A percentile compares a stretch with the other conserved stretches of the same genome.
phyloP scores from a whole-genome alignment of 495 filamentous ascomycete genomes.

The Daldinia grandis region DNA sequence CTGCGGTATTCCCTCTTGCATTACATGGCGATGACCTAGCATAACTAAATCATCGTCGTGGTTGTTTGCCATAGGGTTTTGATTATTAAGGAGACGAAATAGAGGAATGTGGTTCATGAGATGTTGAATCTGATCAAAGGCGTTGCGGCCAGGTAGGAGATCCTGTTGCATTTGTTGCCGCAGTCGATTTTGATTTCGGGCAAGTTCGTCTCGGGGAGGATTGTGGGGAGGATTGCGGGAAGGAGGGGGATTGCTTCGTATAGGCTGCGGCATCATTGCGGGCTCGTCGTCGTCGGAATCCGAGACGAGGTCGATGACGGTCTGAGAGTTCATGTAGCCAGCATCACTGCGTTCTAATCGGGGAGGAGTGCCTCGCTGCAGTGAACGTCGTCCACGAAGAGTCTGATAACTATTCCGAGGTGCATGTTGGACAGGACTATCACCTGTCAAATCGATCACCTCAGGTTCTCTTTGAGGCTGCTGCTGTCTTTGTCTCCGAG shows the following conservation, averaged over 20 bases:
- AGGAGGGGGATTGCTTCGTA: conserved; percentile 11
- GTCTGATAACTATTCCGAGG: conserved; percentile 27
- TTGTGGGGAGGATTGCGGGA: background rate
- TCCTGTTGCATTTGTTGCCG: conserved; percentile 1
- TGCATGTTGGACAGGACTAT: conserved; percentile 25
- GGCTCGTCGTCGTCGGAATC: conserved; percentile 44
- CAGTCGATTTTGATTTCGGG: background rate
- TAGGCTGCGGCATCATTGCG: conserved; percentile 5
- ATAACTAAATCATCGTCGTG: conserved; percentile 50
- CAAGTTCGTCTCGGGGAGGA: conserved; percentile 1
- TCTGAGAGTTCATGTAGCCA: conserved; percentile 45
- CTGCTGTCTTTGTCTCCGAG: conserved; percentile 12
- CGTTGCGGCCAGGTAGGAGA: background rate
- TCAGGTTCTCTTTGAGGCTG: conserved; percentile 32
- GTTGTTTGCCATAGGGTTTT: conserved; percentile 2
- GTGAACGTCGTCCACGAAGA: conserved; percentile 45
- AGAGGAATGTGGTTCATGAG: conserved; percentile 27
- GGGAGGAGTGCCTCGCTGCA: conserved; percentile 47
- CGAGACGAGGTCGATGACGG: conserved; percentile 45
- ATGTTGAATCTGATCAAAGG: conserved; percentile 7
- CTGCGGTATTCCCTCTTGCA: background rate
- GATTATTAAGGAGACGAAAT: conserved; percentile 16
- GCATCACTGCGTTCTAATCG: conserved; percentile 53
- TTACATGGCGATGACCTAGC: conserved; percentile 42
- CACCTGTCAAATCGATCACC: conserved; percentile 55